phyloP scores from a whole-genome alignment of 2,329 filamentous ascomycete species.

The Capronia epimyces region DNA sequence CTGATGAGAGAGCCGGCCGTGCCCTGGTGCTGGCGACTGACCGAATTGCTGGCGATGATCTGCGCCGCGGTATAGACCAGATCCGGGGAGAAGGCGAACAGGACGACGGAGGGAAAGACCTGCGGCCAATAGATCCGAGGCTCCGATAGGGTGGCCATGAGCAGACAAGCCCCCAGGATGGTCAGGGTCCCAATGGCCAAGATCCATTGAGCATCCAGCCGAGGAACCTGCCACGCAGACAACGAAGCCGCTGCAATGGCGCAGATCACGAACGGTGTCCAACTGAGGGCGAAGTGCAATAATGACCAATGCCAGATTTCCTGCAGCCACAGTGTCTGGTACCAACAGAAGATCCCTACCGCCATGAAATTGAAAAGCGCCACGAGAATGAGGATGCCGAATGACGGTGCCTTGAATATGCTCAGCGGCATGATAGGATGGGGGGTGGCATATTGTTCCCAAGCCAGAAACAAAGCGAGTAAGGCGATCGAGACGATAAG shows the following conservation, averaged over 20 bases:
- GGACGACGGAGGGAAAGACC: constrained; percentile 38
- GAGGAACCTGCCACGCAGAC: constrained; percentile 45
- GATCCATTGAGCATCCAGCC: constrained; percentile 46
- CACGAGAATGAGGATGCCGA: constrained; percentile 41
- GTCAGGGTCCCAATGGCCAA: constrained; percentile 41
- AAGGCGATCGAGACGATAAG: constrained; percentile 38
- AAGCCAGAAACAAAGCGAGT: constrained; percentile 34
- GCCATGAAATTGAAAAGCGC: constrained; percentile 47
- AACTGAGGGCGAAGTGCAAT: constrained; percentile 39
- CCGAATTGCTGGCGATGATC: constrained; percentile 51
- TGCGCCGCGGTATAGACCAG: constrained; percentile 49
- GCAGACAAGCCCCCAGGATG: constrained; percentile 32
- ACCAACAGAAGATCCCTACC: constrained; percentile 46
- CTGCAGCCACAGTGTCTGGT: constrained; percentile 41
- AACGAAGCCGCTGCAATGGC: constrained; percentile 35
- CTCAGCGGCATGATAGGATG: constrained; percentile 45
- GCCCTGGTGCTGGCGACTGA: constrained; percentile 31
- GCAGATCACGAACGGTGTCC: constrained; percentile 37
- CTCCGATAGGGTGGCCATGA: constrained; percentile 44
- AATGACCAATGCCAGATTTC: constrained; percentile 40
- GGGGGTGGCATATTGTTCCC: constrained; percentile 39
- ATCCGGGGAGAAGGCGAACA: constrained; percentile 43
- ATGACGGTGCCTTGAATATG: constrained; percentile 44
- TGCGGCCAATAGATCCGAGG: constrained; percentile 44
- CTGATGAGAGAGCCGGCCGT: constrained; percentile 49